Evolutionary conservation across 2,329 filamentous ascomycete species (phyloP).

Genomic region (Diplodia mutila): DNA sequence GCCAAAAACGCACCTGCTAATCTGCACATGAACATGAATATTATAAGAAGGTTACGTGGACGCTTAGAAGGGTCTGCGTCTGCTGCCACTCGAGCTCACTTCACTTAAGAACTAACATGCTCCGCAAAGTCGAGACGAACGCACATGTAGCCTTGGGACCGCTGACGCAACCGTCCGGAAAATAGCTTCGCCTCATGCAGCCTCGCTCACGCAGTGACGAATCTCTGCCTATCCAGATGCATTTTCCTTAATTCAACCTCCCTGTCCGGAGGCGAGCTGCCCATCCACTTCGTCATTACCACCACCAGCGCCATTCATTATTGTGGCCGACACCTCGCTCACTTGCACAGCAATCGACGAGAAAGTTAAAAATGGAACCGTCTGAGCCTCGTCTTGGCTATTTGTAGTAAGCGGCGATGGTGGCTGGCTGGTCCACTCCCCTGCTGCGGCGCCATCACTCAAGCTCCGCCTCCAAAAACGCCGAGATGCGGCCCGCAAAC

Average conservation of each 20-base stretch:
- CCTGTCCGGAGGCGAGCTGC: too few species aligned
- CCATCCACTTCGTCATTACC: neutral
- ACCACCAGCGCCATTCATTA: neutral
- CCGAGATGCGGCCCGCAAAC: neutral
- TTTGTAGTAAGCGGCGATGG: conserved; percentile 20
- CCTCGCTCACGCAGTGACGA: neutral
- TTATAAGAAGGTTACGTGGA: conserved; percentile 11
- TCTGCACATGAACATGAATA: neutral
- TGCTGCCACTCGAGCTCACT: neutral
- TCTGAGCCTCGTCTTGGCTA: neutral
- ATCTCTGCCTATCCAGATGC: neutral
- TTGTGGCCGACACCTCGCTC: too few species aligned
- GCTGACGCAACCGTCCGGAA: neutral
- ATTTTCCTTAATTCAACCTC: neutral
- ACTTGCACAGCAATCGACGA: neutral
- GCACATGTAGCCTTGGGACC: too few species aligned
- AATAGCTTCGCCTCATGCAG: neutral
- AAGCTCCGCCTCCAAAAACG: neutral
- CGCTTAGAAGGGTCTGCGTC: conserved; percentile 3
- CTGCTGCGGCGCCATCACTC: neutral
- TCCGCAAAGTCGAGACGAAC: neutral
- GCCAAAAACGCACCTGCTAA: neutral
- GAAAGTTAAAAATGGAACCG: neutral
- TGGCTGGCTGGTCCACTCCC: conserved; percentile 26
- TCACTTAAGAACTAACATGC: too few species aligned